Percentiles rank a stretch among this genome's conserved stretches.
Evolutionary conservation across 1,284 basidiomycete genomes (phyloP).

Genomic region (Takashimella koratensis): DNA sequence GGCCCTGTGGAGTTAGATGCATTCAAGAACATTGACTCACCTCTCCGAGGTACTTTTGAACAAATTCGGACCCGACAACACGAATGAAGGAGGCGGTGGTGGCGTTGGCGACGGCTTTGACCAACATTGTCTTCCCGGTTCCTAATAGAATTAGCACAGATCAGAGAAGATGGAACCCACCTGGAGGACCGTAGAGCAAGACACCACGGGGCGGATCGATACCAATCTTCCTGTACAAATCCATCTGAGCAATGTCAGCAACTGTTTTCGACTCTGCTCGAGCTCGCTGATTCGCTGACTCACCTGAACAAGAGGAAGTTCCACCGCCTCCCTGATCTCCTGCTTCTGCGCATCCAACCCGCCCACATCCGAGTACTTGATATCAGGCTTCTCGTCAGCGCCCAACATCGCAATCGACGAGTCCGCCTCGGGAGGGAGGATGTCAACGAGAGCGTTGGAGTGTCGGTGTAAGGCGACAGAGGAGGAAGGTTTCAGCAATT

Average conservation of each 20-base stretch:
- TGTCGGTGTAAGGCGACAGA: conserved; percentile 97
- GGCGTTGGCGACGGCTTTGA: conserved; percentile 96
- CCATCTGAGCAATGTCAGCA: conserved; percentile 63
- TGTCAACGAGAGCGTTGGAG: conserved; percentile 97
- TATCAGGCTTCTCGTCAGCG: conserved; percentile 89
- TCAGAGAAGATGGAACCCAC: conserved; percentile 49
- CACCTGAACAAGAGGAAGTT: conserved; percentile 79
- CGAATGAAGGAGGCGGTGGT: conserved; percentile 97
- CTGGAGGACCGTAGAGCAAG: conserved; percentile 87
- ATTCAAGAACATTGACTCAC: conserved; percentile 25
- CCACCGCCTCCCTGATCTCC: conserved; percentile 98
- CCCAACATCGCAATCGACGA: conserved; percentile 93
- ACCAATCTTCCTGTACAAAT: conserved; percentile 98
- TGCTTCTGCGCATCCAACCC: conserved; percentile 99
- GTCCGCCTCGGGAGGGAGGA: conserved; percentile 97
- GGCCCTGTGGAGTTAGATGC: conserved; percentile 56
- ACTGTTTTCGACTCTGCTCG: not conserved
- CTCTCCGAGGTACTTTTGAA: conserved; percentile 98
- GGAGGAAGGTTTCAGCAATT: conserved; percentile 93
- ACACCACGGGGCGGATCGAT: conserved; percentile 97
- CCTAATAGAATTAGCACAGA: conserved; percentile 54
- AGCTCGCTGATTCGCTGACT: conserved; percentile 7
- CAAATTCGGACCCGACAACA: conserved; percentile 97
- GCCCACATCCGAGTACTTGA: conserved; percentile 85
- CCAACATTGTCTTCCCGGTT: conserved; percentile 98